Evolutionary conservation across 441 rosid genomes (phyloP), one percentile per base, ranked within the genome.

Genomic region (Mallotus repandus): DNA sequence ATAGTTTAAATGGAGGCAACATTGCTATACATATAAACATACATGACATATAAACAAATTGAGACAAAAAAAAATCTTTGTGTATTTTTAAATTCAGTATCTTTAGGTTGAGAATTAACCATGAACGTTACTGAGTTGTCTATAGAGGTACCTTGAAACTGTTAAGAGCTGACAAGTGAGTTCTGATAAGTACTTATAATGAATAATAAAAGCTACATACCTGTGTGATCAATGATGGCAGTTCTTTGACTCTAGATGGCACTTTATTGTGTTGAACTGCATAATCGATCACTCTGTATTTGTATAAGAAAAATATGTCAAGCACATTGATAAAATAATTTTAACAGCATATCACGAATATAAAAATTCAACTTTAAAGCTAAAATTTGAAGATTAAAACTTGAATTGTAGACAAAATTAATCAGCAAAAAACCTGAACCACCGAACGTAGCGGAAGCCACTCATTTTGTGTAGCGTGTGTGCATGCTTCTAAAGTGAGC

Each of bases 391-490:
- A 60, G n/a, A 7, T 8, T 48, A 7, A 48, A 48, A 48, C 50
- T 48, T 48, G 13, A 48, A 48, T 7, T 1, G 1, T 48, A 29
- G 12, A 59, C 0, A 60, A 11, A 25, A 60, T 7, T 12, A 60
- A 29, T 25, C 41, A 60, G 38, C 38, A 32, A 32, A 32, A 32
- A 32, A 32, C 97, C 77, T 92, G 98, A 38, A 94, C 94, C 2
- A 96, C 87, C 76, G 91, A 81, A 64, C 99, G 86, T 50, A 93
- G 77, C 0, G 99, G 98, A 32, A 96, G 83, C 76, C 98, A 84
- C 86, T 96, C 98, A 41, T 93, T 96, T 81, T 96, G 99, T 0
- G 98, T 97, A 0, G 99, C 99, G 63, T 96, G 99, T 7, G 99
- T 91, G 82, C 98, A 96, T 35, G 99, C 99, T 81, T 93, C 99